These are phyloP conservation scores for Blepharisma undulans DNA, from an alignment of 169 alveolate genomes.

Conservation along the genomic window DNA sequence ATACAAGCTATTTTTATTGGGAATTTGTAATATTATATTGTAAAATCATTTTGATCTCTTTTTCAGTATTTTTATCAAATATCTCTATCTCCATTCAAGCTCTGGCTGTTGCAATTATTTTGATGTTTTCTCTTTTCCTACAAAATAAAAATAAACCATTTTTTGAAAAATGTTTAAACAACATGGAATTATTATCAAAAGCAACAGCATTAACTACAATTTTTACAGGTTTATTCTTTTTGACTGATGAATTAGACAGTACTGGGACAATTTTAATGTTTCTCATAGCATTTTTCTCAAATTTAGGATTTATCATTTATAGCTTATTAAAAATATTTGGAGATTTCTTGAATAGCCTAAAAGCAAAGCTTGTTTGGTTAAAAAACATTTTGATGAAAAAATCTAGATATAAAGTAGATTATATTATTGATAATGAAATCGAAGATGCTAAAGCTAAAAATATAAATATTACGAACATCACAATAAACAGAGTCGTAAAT, in stretches of 20 bases:
- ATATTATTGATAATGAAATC: too few species aligned
- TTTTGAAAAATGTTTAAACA: neutral
- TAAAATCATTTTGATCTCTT: constrained; percentile 28
- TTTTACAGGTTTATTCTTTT: constrained; percentile 40
- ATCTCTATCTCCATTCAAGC: neutral
- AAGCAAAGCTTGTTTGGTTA: too few species aligned
- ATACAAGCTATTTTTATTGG: constrained; percentile 55
- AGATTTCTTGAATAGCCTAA: too few species aligned
- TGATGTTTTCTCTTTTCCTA: neutral
- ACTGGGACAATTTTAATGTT: neutral
- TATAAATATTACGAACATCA: too few species aligned
- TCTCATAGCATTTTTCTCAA: neutral
- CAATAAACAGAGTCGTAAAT: too few species aligned
- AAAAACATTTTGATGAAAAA: too few species aligned
- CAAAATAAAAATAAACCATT: neutral
- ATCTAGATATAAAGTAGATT: too few species aligned
- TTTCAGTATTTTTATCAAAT: constrained; percentile 17
- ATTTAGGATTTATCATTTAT: neutral
- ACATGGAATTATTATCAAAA: neutral
- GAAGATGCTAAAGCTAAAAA: neutral
- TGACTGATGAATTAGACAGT: neutral
- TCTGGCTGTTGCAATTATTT: neutral
- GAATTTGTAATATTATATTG: constrained; percentile 57
- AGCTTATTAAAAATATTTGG: too few species aligned
- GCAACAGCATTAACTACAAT: constrained; percentile 33